A percentile compares a stretch with the other conserved stretches of the same genome.
Conservation (phyloP, 805 yeast species). For the Candida yuanshanica region DNA sequence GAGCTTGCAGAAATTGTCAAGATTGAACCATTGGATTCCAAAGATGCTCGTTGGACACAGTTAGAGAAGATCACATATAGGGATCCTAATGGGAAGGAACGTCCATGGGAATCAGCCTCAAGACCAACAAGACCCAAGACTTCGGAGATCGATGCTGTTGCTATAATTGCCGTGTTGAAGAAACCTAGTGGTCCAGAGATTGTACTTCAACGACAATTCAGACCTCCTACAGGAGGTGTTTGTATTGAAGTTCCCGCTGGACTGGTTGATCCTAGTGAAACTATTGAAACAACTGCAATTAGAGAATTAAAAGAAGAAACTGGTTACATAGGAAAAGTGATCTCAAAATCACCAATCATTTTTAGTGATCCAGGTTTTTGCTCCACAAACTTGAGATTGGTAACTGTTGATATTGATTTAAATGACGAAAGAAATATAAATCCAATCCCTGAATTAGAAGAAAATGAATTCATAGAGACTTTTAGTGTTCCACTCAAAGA, state of each 20-base stretch:
- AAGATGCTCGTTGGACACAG: constrained; percentile 62
- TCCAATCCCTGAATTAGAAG: constrained; percentile 78
- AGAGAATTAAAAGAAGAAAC: constrained; percentile 91
- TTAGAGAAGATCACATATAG: constrained; percentile 58
- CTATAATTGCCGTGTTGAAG: constrained; percentile 69
- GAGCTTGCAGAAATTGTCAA: constrained; percentile 29
- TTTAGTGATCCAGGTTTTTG: constrained; percentile 86
- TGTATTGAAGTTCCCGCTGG: constrained; percentile 97
- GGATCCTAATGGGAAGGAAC: constrained; percentile 63
- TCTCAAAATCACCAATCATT: constrained; percentile 40
- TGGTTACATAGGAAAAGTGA: constrained; percentile 73
- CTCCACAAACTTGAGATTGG: constrained; percentile 79
- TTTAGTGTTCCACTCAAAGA: constrained; percentile 61
- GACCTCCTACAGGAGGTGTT: constrained; percentile 88
- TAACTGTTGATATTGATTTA: constrained; percentile 74
- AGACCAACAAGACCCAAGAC: constrained; percentile 28
- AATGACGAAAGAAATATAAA: constrained; percentile 54
- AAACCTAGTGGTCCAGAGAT: constrained; percentile 43
- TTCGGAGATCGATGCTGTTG: constrained; percentile 79
- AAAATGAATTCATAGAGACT: constrained; percentile 88
- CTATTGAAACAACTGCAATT: constrained; percentile 71
- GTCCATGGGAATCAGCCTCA: constrained; percentile 90
- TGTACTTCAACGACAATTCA: constrained; percentile 76
- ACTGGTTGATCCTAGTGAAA: constrained; percentile 77
- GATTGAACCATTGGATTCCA: constrained; percentile 27